Evolutionary conservation across 2,329 filamentous ascomycete species (phyloP).

Genomic region (Penicillium janthinellum): DNA sequence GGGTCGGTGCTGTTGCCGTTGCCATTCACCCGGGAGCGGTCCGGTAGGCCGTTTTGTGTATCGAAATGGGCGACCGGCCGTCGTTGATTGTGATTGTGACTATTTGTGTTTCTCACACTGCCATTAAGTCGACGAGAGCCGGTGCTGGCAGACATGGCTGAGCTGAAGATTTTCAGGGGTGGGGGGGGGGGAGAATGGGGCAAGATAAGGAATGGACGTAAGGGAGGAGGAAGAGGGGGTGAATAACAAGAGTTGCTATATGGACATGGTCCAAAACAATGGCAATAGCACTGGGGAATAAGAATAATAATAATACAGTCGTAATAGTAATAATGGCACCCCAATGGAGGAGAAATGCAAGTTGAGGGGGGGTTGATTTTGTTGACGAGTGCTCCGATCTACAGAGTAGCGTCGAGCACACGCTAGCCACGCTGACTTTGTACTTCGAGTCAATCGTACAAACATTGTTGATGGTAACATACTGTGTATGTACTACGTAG

Average conservation of each 20-base stretch:
- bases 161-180: slow-evolving; percentile 15
- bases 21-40: slow-evolving; percentile 22
- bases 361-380: background rate
- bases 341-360: too few relatives aligned
- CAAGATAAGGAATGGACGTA: background rate
- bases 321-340: too few relatives aligned
- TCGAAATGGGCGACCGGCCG: slow-evolving; percentile 34
- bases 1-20: slow-evolving; percentile 5
- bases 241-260: slow-evolving; percentile 1
- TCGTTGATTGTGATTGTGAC: slow-evolving; percentile 19
- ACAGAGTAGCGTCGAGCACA: slow-evolving; percentile 23
- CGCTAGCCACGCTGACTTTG: background rate
- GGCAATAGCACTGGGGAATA: background rate
- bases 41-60: slow-evolving; percentile 21
- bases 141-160: slow-evolving; percentile 17
- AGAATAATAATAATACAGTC: background rate
- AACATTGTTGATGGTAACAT: too few relatives aligned
- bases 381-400: slow-evolving; percentile 15
- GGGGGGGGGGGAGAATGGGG: background rate
- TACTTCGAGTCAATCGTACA: background rate
- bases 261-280: background rate
- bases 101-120: slow-evolving; percentile 29
- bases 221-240: background rate
- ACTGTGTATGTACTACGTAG: too few relatives aligned
- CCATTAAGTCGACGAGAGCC: slow-evolving; percentile 33